These are phyloP conservation scores for Penicillium polonicum DNA, from an alignment of 2,329 filamentous ascomycete genomes.

Conservation along the genomic window DNA sequence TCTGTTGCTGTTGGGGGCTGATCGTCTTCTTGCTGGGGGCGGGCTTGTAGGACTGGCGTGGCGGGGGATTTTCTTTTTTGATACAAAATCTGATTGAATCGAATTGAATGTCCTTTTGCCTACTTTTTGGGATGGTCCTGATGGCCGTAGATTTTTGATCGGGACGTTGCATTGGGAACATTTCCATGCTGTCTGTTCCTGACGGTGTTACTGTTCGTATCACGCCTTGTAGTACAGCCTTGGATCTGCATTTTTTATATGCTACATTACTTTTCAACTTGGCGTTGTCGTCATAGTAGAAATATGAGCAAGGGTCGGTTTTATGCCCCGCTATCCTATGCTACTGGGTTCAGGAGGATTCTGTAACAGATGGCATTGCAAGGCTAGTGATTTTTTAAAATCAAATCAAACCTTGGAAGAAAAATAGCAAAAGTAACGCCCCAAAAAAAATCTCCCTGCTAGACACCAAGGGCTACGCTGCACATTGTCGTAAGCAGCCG, in stretches of 20 bases:
- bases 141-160: neutral
- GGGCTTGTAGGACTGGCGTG: conserved; percentile 14
- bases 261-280: neutral
- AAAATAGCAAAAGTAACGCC: neutral
- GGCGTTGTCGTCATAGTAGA: neutral
- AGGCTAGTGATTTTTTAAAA: neutral
- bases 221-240: neutral
- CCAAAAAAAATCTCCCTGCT: neutral
- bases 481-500: conserved; percentile 1
- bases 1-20: conserved; percentile 4
- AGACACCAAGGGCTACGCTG: neutral
- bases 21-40: conserved; percentile 12
- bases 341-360: neutral
- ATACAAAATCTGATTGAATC: conserved; percentile 29
- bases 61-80: conserved; percentile 22
- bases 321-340: conserved; percentile 1
- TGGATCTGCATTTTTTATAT: neutral
- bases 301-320: neutral
- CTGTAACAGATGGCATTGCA: neutral
- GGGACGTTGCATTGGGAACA: neutral
- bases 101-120: conserved; percentile 26
- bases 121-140: neutral
- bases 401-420: neutral
- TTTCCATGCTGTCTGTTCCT: conserved; percentile 9
- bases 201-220: neutral